These are phyloP conservation scores for Knufia fluminis DNA, from an alignment of 2,329 filamentous ascomycete genomes.

Conservation along the genomic window DNA sequence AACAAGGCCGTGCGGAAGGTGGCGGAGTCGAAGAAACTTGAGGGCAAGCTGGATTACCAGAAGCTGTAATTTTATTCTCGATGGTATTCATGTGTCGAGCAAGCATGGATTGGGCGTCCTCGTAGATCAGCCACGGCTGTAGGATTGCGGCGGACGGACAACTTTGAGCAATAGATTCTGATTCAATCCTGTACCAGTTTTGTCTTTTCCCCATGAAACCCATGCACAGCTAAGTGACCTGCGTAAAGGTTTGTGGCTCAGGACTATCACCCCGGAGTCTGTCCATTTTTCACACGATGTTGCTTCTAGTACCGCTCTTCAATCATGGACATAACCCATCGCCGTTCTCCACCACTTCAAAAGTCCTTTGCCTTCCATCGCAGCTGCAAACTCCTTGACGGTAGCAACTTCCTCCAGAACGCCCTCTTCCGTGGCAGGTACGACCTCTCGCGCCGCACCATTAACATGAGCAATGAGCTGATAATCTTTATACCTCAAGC, in stretches of 20 bases:
- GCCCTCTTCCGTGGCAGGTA: conserved; percentile 14
- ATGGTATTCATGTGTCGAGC: background rate
- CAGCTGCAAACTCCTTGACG: conserved; percentile 54
- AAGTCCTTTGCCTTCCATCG: conserved; percentile 50
- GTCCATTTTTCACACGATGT: no score
- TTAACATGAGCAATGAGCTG: conserved; percentile 46
- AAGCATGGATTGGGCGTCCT: background rate
- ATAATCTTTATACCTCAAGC: conserved; percentile 63
- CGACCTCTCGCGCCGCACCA: conserved; percentile 33
- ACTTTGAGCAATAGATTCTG: no score
- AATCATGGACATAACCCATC: conserved; percentile 46
- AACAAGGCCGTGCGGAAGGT: conserved; percentile 98
- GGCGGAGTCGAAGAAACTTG: conserved; percentile 93
- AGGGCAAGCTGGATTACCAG: conserved; percentile 96
- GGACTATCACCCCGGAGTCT: no score
- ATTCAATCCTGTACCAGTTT: no score
- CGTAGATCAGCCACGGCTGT: background rate
- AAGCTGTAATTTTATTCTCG: conserved; percentile 56
- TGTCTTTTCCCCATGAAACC: no score
- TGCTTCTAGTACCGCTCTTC: no score
- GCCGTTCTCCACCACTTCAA: conserved; percentile 60
- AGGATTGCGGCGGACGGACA: no score
- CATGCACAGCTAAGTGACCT: no score
- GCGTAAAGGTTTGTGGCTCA: no score
- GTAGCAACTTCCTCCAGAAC: conserved; percentile 51